Base-by-base conservation (phyloP, 768 basidiomycete species). In the Phanerochaete sordida region DNA sequence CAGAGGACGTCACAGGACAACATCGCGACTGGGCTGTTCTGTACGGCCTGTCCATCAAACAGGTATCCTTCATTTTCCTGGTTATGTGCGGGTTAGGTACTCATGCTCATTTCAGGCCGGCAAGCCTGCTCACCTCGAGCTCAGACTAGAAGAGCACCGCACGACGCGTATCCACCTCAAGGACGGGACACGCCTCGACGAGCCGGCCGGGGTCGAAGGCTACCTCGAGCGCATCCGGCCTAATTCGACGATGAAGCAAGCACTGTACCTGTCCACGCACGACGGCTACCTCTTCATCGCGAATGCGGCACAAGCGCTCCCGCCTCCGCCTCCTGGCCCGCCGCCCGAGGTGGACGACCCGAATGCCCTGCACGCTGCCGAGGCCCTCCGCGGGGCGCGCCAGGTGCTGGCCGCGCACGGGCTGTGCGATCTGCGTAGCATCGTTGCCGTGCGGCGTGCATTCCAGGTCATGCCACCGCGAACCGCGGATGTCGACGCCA, bases 161-260 rank as follows among this genome's bases (percentile, higher is more conserved):
- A 82, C 86, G 3, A 81, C 70, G 7, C 70, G 66, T 19, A 23
- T 72, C 76, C 76, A 69, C 76, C 71, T 73, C 66, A 74, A 76
- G 49, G 77, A 82, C 52, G 80, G 79, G 11, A 78, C 72, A 16
- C 74, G 70, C 37, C 68, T 95, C 19, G 73, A 81, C 33, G 92
- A 95, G 66, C 95, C 95, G 1, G 85, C 87, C 0, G 82, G 84
- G 0, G 77, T 96, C 49, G 95, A 98, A 73, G 95, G 95, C 2
- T 97, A 91, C 73, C 75, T 95, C 45, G 83, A 90, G 61, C 86
- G 87, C 49, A 79, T 91, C 66, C 81, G 77, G 62, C 79, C 84
- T 2, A 84, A 82, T 64, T 76, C 82, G 21, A 82, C 84, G 61
- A 69, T 71, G 28, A 84, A 79, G 56, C 83, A 88, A 58, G 77